Evolutionary conservation across 2,329 filamentous ascomycete species (phyloP).

Genomic region (Beauveria caledonica): DNA sequence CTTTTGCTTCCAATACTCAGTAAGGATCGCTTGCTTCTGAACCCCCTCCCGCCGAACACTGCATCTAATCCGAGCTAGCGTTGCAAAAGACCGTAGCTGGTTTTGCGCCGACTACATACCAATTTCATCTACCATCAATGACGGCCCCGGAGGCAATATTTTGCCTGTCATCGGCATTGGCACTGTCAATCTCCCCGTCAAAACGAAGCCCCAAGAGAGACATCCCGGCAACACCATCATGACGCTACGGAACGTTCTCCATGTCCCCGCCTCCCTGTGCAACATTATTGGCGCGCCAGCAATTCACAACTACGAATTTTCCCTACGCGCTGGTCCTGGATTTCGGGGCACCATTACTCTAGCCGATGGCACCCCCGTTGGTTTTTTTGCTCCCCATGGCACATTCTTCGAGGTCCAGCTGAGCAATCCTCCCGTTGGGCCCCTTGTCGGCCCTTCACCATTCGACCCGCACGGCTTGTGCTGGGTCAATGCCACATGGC

Average conservation of each 20-base stretch:
- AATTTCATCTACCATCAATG: background rate
- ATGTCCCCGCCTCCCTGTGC: background rate
- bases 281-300: conserved; percentile 6
- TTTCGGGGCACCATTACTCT: background rate
- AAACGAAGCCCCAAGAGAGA: background rate
- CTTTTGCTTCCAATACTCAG: background rate
- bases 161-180: background rate
- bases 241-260: conserved; percentile 6
- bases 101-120: background rate
- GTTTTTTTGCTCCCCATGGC: background rate
- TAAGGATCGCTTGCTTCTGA: background rate
- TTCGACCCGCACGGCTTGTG: background rate
- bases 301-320: too few species aligned
- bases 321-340: too few species aligned
- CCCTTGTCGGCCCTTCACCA: background rate
- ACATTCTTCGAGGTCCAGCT: background rate
- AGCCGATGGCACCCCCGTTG: background rate
- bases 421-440: background rate
- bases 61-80: background rate
- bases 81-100: background rate
- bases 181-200: background rate
- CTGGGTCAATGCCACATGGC: background rate
- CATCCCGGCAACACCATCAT: background rate
- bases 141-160: too few species aligned
- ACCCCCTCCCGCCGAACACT: too few species aligned